Conservation (phyloP, 768 basidiomycete genomes). For the Filobasidium wieringae region DNA sequence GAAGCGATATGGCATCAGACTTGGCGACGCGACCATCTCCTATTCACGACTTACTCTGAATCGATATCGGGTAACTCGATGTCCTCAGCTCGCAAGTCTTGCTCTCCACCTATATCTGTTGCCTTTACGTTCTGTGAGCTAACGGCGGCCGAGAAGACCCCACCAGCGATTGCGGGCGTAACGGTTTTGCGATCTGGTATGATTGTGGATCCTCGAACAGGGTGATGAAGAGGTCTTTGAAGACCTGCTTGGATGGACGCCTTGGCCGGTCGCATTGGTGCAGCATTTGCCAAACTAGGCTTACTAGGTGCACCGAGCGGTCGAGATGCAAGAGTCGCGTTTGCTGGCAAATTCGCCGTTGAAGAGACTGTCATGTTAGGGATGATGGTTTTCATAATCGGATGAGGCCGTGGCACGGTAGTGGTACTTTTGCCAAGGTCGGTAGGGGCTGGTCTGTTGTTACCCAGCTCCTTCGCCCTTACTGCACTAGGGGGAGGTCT, state of each 20-base stretch:
- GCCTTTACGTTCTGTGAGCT: neutral
- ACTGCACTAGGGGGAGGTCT: neutral
- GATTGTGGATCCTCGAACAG: conserved; percentile 4
- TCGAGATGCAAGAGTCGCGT: neutral
- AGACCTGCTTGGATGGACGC: neutral
- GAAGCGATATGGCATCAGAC: neutral
- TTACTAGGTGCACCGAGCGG: conserved; percentile 17
- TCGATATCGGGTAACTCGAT: conserved; percentile 88
- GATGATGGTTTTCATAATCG: neutral
- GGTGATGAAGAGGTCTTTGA: neutral
- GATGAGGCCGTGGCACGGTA: neutral
- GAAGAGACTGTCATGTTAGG: neutral
- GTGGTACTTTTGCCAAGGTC: conserved; percentile 1
- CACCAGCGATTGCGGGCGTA: conserved; percentile 4
- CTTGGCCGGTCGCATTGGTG: conserved; percentile 1
- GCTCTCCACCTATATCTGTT: neutral
- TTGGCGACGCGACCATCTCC: neutral
- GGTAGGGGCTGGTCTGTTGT: conserved; percentile 11
- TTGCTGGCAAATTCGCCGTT: neutral
- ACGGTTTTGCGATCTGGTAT: conserved; percentile 10
- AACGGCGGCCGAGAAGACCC: conserved; percentile 1
- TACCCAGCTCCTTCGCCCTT: conserved; percentile 23
- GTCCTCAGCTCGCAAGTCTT: conserved; percentile 29
- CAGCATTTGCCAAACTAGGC: conserved; percentile 23
- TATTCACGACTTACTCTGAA: conserved; percentile 50